Evolutionary conservation across 176 grass and related monocot genomes (phyloP).

Genomic region (Chrysopogon serrulatus): DNA sequence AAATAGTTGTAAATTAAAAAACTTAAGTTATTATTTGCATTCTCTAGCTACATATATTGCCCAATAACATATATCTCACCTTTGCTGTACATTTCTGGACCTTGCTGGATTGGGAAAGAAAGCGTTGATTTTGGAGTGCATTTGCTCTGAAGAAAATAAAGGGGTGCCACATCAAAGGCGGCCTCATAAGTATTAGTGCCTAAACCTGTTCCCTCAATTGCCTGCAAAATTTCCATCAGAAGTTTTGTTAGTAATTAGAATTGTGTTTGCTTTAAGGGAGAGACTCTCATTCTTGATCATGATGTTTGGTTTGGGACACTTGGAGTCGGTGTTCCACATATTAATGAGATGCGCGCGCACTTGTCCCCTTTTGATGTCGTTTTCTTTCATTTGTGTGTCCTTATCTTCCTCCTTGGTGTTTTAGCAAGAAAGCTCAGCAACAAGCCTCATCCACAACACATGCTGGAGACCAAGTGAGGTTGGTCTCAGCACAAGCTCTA

Average conservation of each 20-base stretch:
- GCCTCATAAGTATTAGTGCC: neutral
- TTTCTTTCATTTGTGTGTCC: too few species aligned
- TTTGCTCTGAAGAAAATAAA: constrained; percentile 30
- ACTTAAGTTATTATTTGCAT: neutral
- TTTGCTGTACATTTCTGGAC: neutral
- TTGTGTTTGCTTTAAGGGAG: too few species aligned
- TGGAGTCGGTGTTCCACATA: too few species aligned
- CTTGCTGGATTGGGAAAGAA: neutral
- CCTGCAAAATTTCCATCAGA: neutral
- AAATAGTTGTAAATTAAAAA: neutral
- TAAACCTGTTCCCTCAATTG: neutral
- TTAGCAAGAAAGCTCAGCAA: too few species aligned
- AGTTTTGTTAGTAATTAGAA: neutral
- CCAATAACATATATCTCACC: neutral
- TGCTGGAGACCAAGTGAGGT: too few species aligned
- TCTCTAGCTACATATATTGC: neutral
- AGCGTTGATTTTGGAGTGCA: constrained; percentile 11
- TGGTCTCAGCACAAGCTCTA: too few species aligned
- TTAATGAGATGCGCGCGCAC: too few species aligned
- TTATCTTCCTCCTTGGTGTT: too few species aligned
- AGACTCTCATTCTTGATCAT: too few species aligned
- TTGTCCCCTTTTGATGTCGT: too few species aligned
- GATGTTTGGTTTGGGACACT: too few species aligned
- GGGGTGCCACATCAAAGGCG: neutral
- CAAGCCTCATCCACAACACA: too few species aligned